Percentiles rank a stretch among this genome's conserved stretches.
Evolutionary conservation across 176 grass and related monocot species (phyloP).

Genomic region (Lolium rigidum): DNA sequence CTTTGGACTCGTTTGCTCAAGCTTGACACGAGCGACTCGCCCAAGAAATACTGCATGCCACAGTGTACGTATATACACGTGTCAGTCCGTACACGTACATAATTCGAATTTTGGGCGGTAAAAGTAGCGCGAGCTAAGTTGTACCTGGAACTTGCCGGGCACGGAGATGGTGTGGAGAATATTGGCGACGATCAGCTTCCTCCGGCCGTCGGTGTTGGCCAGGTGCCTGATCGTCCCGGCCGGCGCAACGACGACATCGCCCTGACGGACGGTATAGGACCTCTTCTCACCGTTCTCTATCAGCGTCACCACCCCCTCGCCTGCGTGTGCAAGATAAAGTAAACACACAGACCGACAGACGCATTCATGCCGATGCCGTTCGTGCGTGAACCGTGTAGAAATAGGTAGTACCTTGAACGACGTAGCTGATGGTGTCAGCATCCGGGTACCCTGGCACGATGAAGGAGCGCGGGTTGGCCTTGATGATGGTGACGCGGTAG

Average conservation of each 20-base stretch:
- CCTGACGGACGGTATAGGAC: constrained; percentile 57
- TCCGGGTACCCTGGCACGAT: constrained; percentile 70
- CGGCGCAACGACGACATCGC: constrained; percentile 59
- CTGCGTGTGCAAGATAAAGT: constrained; percentile 16
- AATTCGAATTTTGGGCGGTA: not conserved
- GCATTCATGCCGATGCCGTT: not conserved
- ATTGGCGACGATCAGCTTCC: constrained; percentile 65
- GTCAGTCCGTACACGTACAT: not conserved
- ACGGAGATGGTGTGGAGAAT: constrained; percentile 68
- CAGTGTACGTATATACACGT: not conserved
- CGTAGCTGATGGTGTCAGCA: constrained; percentile 68
- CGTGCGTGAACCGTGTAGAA: not conserved
- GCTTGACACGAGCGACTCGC: constrained; percentile 50
- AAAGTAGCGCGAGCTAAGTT: too few relatives aligned
- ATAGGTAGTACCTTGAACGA: constrained; percentile 56
- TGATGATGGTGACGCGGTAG: constrained; percentile 66
- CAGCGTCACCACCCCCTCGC: constrained; percentile 55
- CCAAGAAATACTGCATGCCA: constrained; percentile 62
- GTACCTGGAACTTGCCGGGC: constrained; percentile 65
- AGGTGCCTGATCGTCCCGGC: constrained; percentile 67
- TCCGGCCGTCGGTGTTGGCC: constrained; percentile 67
- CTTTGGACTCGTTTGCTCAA: constrained; percentile 43
- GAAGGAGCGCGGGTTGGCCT: constrained; percentile 67
- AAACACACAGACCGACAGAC: too few relatives aligned
- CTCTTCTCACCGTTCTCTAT: constrained; percentile 57